A percentile compares a stretch with the other conserved stretches of the same genome.
Conservation (phyloP, 345 rosid genomes). For the Rhizophora mangle region DNA sequence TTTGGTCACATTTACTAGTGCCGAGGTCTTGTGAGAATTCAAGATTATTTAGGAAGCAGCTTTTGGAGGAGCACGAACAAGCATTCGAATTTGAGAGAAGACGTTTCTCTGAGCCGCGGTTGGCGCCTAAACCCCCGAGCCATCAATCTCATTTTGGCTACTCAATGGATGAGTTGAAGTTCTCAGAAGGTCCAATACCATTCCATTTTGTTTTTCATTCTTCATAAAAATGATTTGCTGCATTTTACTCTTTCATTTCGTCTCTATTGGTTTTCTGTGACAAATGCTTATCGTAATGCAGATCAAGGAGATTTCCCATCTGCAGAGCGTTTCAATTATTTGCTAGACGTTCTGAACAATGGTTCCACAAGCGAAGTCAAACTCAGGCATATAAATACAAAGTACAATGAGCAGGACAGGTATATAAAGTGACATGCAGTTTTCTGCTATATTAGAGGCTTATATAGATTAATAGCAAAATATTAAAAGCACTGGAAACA, state of each 20-base stretch:
- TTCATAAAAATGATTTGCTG: background rate
- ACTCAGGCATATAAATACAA: slow-evolving; percentile 35
- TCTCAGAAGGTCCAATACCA: slow-evolving; percentile 44
- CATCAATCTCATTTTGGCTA: slow-evolving; percentile 47
- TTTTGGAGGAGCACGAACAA: slow-evolving; percentile 46
- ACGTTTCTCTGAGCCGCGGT: slow-evolving; percentile 37
- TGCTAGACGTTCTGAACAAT: slow-evolving; percentile 55
- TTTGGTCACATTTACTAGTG: slow-evolving; percentile 25
- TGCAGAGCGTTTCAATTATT: slow-evolving; percentile 45
- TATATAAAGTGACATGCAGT: slow-evolving; percentile 28
- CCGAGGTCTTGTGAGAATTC: slow-evolving; percentile 44
- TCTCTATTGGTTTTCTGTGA: no score
- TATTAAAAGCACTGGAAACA: background rate
- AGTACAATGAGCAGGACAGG: slow-evolving; percentile 64
- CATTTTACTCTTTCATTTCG: no score
- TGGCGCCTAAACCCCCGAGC: slow-evolving; percentile 34
- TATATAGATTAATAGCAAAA: no score
- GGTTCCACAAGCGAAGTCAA: slow-evolving; percentile 50
- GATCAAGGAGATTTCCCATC: slow-evolving; percentile 46
- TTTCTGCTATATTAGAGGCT: background rate
- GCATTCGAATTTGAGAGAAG: slow-evolving; percentile 47
- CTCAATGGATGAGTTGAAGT: slow-evolving; percentile 47
- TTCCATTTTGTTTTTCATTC: background rate
- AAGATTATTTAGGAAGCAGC: slow-evolving; percentile 45
- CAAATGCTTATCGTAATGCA: slow-evolving; percentile 17